Base-by-base conservation (phyloP, 257 asterid genomes). In the Nicotiana knightiana region DNA sequence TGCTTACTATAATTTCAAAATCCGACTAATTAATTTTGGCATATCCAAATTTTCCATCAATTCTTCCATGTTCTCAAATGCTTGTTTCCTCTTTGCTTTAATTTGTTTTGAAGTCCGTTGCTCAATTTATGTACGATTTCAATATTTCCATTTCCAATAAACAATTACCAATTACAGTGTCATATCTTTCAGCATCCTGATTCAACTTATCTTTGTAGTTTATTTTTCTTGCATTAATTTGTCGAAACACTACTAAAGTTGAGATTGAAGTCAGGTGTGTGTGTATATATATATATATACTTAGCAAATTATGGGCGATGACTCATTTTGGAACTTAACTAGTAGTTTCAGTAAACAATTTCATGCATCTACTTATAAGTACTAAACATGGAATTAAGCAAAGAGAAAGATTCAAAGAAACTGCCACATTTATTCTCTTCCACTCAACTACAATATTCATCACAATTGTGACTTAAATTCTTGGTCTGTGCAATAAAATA, bases 1-100 rank as follows among this genome's bases (percentile, higher is more conserved):
- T 94, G 93, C 93, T 92, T 57, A 84, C 94, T 77, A 83, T 94
- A 62, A 67, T 89, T 64, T 90, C 93, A 84, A 91, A 84, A 43
- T 33, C 81, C n/a, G 77, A 65, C 32, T 35, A 43, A 81, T 79
- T 67, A 17, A 51, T 61, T 70, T 59, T 54, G 21, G n/a, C 46
- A 53, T 24, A 64, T 24, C 37, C 21, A 54, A 62, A 58, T 59
- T 71, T 46, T 39, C 67, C 59, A 37, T 59, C 33, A 37, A 3
- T 26, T 37, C 6, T 28, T 65, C 26, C n/a, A 26, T 53, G 5
- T 65, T 43, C 37, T 28, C 21, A 28, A 2, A 80, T 80, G 63
- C 9, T 65, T 65, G 53, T 65, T 65, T 57, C 46, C 57, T 24
- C 26, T n/a, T 64, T 61, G 6, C 63, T 79, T 39, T 63, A 64